phyloP scores from a whole-genome alignment of 1,139 yeast species.

The Hansenula sp. region DNA sequence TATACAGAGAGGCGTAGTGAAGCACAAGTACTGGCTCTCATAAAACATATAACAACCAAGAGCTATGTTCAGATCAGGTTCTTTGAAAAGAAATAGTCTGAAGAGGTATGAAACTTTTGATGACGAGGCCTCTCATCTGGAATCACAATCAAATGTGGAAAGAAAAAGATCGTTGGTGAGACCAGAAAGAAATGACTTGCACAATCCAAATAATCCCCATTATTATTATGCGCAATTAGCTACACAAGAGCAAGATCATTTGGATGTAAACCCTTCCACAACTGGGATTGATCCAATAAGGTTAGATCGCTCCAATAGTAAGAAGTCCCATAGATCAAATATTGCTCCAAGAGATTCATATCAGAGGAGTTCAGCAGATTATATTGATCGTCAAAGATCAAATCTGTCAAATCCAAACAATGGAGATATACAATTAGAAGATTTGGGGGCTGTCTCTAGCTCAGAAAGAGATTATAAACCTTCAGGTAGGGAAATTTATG shows the following conservation, averaged over 20 bases:
- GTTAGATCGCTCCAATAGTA: conserved; percentile 14
- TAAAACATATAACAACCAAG: too few species aligned
- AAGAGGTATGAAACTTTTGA: conserved; percentile 18
- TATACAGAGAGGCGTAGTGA: too few species aligned
- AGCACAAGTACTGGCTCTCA: too few species aligned
- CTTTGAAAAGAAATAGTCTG: conserved; percentile 17
- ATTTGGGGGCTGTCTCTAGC: conserved; percentile 17
- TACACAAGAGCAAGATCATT: conserved; percentile 59
- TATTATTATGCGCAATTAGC: conserved; percentile 82
- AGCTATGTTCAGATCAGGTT: conserved; percentile 20
- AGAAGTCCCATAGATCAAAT: conserved; percentile 5
- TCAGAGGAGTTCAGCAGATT: conserved; percentile 4
- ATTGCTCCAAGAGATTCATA: conserved; percentile 3
- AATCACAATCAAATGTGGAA: conserved; percentile 11
- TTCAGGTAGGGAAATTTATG: conserved; percentile 52
- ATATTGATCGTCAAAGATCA: neutral
- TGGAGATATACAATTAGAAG: conserved; percentile 16
- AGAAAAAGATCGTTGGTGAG: conserved; percentile 70
- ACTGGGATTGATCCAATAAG: conserved; percentile 68
- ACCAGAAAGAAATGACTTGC: conserved; percentile 73
- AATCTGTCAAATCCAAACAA: neutral
- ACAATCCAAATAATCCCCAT: conserved; percentile 65
- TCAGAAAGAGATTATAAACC: neutral
- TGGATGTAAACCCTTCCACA: conserved; percentile 64
- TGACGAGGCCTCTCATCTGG: conserved; percentile 20